These are phyloP conservation scores for Isabelozyma pseudorhagii DNA, from an alignment of 805 yeast genomes.

Conservation along the genomic window DNA sequence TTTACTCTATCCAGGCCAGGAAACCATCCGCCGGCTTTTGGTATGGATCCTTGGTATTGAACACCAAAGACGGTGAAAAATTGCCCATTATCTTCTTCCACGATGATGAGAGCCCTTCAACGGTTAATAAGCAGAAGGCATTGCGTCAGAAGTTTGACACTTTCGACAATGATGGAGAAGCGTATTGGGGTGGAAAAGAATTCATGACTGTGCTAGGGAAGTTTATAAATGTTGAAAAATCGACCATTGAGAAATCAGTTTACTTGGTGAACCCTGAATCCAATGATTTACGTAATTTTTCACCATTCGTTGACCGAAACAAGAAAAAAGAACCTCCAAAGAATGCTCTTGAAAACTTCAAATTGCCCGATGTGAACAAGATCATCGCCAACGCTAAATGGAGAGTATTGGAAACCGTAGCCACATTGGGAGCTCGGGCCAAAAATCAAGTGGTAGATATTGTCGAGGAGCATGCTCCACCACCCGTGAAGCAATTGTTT, in stretches of 20 bases:
- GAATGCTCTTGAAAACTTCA: conserved; percentile 13
- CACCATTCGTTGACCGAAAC: conserved; percentile 25
- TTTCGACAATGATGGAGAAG: conserved; percentile 49
- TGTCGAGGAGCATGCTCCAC: conserved; percentile 63
- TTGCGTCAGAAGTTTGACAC: conserved; percentile 71
- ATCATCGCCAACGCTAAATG: conserved; percentile 72
- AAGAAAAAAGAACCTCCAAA: conserved; percentile 1
- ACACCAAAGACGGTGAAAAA: conserved; percentile 63
- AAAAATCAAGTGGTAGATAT: conserved; percentile 57
- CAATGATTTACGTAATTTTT: conserved; percentile 59
- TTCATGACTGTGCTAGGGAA: conserved; percentile 55
- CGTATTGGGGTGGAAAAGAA: conserved; percentile 92
- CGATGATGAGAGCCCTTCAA: conserved; percentile 81
- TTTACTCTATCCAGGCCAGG: conserved; percentile 80
- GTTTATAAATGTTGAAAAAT: conserved; percentile 60
- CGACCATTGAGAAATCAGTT: conserved; percentile 70
- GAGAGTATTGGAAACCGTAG: conserved; percentile 81
- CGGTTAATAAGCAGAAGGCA: conserved; percentile 56
- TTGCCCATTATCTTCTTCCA: conserved; percentile 89
- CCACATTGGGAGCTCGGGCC: conserved; percentile 59
- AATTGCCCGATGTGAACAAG: conserved; percentile 40
- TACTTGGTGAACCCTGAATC: conserved; percentile 76
- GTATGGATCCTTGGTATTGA: conserved; percentile 82
- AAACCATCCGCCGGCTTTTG: conserved; percentile 86
- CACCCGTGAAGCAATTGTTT: conserved; percentile 54